Conservation (phyloP, 2,329 filamentous ascomycete genomes). For the Claviceps spartinae region DNA sequence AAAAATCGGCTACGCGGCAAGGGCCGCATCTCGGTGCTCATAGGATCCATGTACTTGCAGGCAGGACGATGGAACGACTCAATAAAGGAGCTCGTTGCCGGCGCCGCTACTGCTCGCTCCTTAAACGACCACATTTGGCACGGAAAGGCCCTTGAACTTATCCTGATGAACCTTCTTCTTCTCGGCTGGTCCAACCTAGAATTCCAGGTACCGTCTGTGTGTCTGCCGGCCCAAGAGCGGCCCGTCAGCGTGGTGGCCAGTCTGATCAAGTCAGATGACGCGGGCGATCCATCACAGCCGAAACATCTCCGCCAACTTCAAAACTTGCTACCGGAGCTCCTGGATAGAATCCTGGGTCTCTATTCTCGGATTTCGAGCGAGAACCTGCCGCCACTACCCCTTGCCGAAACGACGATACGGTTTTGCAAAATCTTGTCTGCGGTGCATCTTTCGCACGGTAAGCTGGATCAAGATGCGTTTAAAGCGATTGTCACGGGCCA, state of each 20-base stretch:
- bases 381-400: constrained; percentile 54
- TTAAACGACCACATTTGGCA: constrained; percentile 94
- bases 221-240: constrained; percentile 36
- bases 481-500: constrained; percentile 52
- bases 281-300: constrained; percentile 30
- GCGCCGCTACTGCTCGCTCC: constrained; percentile 60
- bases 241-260: constrained; percentile 22
- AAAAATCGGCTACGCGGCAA: constrained; percentile 69
- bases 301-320: constrained; percentile 42
- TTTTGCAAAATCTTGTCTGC: constrained; percentile 57
- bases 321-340: constrained; percentile 53
- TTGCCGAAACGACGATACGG: constrained; percentile 61
- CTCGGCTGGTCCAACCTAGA: constrained; percentile 74
- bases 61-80: constrained; percentile 86
- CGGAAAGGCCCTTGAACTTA: constrained; percentile 83
- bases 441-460: constrained; percentile 51
- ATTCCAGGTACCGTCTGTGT: constrained; percentile 57
- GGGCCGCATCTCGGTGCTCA: constrained; percentile 62
- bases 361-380: constrained; percentile 61
- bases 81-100: constrained; percentile 68
- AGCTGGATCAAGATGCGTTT: constrained; percentile 45
- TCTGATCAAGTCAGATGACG: constrained; percentile 14
- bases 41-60: constrained; percentile 77
- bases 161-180: constrained; percentile 68
- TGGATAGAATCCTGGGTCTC: constrained; percentile 60